phyloP scores from a whole-genome alignment of 441 rosid genomes.

The Omphalea diandra region DNA sequence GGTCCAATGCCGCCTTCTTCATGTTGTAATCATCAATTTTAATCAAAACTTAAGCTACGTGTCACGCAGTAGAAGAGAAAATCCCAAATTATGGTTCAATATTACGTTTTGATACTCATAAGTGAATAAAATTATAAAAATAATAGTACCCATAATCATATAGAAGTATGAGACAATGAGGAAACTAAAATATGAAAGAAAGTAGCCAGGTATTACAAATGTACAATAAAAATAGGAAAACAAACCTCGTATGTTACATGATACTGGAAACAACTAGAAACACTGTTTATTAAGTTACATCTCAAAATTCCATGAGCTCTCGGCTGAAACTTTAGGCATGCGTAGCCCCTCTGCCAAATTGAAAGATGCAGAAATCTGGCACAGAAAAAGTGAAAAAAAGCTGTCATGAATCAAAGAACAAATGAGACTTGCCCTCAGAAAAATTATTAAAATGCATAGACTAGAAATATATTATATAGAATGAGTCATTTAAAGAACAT shows the following conservation, averaged over 20 bases:
- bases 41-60: too few species aligned
- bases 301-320: conserved; percentile 38
- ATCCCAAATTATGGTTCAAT: too few species aligned
- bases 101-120: too few species aligned
- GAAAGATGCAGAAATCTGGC: conserved; percentile 35
- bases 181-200: too few species aligned
- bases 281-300: conserved; percentile 11
- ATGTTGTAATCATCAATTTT: too few species aligned
- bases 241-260: neutral
- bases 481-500: too few species aligned
- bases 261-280: neutral
- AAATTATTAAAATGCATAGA: neutral
- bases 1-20: too few species aligned
- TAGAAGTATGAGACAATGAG: too few species aligned
- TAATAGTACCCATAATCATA: too few species aligned
- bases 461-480: neutral
- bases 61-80: too few species aligned
- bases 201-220: neutral
- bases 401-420: neutral
- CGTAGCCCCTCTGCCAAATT: conserved; percentile 30
- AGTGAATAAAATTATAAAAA: too few species aligned
- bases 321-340: conserved; percentile 29
- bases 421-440: too few species aligned
- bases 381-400: neutral
- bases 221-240: neutral